These are phyloP conservation scores for Metschnikowia similis DNA, from an alignment of 805 yeast species.

Conservation along the genomic window DNA sequence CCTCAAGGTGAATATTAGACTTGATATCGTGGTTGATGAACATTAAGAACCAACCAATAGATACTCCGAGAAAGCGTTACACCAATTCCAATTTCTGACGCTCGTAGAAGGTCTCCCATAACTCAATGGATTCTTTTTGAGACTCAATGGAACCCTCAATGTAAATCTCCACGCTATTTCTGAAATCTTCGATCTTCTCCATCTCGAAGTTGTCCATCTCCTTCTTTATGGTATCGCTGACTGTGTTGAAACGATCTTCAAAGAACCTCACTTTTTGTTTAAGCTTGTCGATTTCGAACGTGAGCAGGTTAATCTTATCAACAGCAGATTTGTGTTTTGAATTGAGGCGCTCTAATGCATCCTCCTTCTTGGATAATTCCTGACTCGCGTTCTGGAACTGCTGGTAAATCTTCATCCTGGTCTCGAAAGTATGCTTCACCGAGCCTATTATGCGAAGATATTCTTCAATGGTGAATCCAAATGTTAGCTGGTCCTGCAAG, in stretches of 20 bases:
- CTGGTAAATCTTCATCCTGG: conserved; percentile 56
- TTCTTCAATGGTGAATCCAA: conserved; percentile 86
- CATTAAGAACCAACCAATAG: not conserved
- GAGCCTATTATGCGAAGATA: conserved; percentile 76
- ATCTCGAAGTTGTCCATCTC: conserved; percentile 70
- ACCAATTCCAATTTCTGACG: conserved; percentile 24
- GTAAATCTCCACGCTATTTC: conserved; percentile 84
- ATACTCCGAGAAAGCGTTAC: not conserved
- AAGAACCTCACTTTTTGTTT: conserved; percentile 51
- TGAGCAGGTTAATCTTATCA: conserved; percentile 57
- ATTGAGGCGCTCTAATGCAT: conserved; percentile 40
- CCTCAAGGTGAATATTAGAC: not conserved
- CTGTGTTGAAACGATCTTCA: conserved; percentile 56
- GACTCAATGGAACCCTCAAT: conserved; percentile 87
- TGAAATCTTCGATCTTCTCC: conserved; percentile 76
- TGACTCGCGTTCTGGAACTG: conserved; percentile 42
- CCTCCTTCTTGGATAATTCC: conserved; percentile 44
- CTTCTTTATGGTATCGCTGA: conserved; percentile 59
- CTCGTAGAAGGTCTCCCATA: conserved; percentile 87
- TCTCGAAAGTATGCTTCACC: conserved; percentile 66
- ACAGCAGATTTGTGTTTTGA: conserved; percentile 46
- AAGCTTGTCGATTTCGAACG: conserved; percentile 54
- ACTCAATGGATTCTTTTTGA: conserved; percentile 85
- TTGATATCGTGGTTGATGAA: not conserved
- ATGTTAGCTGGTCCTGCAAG: conserved; percentile 78